Conservation (phyloP, 139 green algal species). For the Astrephomene gubernaculifera region DNA sequence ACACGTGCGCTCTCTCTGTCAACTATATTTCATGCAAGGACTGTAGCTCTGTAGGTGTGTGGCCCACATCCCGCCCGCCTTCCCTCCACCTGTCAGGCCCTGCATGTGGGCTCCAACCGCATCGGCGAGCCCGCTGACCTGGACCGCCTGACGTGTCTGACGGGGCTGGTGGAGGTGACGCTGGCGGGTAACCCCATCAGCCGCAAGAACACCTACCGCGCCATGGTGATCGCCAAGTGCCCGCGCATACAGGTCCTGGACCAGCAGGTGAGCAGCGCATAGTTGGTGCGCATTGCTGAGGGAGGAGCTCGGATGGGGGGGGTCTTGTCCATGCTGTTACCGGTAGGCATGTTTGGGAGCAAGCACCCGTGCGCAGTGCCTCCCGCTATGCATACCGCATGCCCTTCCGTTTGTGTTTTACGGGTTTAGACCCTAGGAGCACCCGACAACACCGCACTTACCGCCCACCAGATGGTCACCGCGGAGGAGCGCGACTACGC, state of each 20-base stretch:
- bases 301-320: too few species aligned
- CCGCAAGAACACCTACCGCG: constrained; percentile 71
- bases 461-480: constrained; percentile 45
- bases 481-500: constrained; percentile 64
- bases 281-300: too few species aligned
- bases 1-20: too few species aligned
- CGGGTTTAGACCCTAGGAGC: too few species aligned
- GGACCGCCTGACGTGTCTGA: constrained; percentile 61
- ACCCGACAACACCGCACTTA: neutral
- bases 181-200: constrained; percentile 72
- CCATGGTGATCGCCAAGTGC: constrained; percentile 57
- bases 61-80: neutral
- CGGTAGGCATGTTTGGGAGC: too few species aligned
- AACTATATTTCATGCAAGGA: too few species aligned
- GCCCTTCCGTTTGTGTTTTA: too few species aligned
- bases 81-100: constrained; percentile 11
- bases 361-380: too few species aligned
- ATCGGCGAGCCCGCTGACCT: constrained; percentile 69
- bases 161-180: constrained; percentile 65
- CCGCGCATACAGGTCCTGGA: constrained; percentile 59
- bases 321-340: too few species aligned
- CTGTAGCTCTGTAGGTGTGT: neutral
- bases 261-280: constrained; percentile 37
- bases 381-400: too few species aligned
- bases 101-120: constrained; percentile 74